phyloP scores from a whole-genome alignment of 2,329 filamentous ascomycete genomes.

The Arthroderma sp. region DNA sequence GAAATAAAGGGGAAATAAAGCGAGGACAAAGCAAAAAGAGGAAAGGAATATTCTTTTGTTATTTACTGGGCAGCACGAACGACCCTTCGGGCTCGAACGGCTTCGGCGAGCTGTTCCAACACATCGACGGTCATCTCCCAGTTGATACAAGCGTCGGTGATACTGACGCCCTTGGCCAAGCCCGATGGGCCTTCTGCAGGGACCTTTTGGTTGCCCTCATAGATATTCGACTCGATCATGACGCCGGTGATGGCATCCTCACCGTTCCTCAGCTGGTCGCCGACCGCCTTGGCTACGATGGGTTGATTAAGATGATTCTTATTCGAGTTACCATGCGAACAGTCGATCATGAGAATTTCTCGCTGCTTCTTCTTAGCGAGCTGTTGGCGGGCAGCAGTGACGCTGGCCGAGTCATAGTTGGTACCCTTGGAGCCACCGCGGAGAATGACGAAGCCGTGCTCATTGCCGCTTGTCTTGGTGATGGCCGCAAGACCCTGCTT shows the following conservation, averaged over 20 bases:
- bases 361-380: conserved; percentile 60
- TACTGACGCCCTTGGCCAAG: conserved; percentile 86
- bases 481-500: conserved; percentile 94
- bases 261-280: conserved; percentile 71
- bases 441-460: conserved; percentile 93
- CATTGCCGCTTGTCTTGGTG: conserved; percentile 85
- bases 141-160: conserved; percentile 92
- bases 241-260: conserved; percentile 87
- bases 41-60: not conserved
- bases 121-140: conserved; percentile 77
- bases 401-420: conserved; percentile 80
- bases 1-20: not conserved
- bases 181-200: conserved; percentile 71
- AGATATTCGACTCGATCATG: conserved; percentile 98
- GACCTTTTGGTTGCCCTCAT: conserved; percentile 88
- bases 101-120: conserved; percentile 72
- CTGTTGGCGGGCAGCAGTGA: conserved; percentile 68
- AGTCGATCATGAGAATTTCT: conserved; percentile 88
- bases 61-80: conserved; percentile 10
- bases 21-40: not conserved
- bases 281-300: conserved; percentile 70
- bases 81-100: conserved; percentile 61
- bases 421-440: conserved; percentile 85
- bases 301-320: conserved; percentile 98
- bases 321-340: conserved; percentile 87